Evolutionary conservation across 306 rosid species (phyloP), one percentile per base, ranked within the genome.

Genomic region (Sphenostylis stenocarpa): DNA sequence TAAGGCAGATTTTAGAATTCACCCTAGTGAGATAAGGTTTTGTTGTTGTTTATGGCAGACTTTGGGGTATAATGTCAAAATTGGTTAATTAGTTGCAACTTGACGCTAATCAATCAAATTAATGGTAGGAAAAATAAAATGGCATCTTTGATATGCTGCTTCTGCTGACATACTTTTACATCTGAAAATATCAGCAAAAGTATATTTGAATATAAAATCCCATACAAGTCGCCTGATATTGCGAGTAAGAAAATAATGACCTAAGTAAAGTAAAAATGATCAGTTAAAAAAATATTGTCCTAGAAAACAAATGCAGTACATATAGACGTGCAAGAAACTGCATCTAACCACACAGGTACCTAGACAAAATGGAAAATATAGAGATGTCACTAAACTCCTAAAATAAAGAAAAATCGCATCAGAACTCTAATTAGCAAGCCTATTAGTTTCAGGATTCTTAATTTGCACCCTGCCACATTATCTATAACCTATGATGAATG

Each of bases 41-140:
- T 55, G 16, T 55, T 55, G 16, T 55, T 23, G 8, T 55, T 53
- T 55, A 23, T 12, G 63, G 63, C 38, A 57, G 38, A 57, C 38
- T 28, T 26, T 28, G 38, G 65, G 64, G 26, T 43, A 77, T 65
- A 66, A 66, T 34, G 67, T 29, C 53, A 33, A 24, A 31, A 44
- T 13, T 74, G 39, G 19, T 65, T 20, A 38, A 19, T 12, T 69
- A 20, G 11, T 38, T 64, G 70, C 17, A 36, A 17, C n/a, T n/a
- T 4, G 48, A 63, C 10, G 43, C 67, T 63, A 63, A 38, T 63
- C 68, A 34, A 38, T 38, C 49, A 65, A 38, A 47, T 52, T 7
- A 60, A 57, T 39, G 64, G 63, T 23, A 62, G 48, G 63, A n/a
- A 65, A 84, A 72, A 11, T 36, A 67, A 26, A 56, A 7, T 28